A percentile compares a stretch with the other conserved stretches of the same genome.
Conservation (phyloP, 2,329 filamentous ascomycete species). For the Aspergillus alliaceus region DNA sequence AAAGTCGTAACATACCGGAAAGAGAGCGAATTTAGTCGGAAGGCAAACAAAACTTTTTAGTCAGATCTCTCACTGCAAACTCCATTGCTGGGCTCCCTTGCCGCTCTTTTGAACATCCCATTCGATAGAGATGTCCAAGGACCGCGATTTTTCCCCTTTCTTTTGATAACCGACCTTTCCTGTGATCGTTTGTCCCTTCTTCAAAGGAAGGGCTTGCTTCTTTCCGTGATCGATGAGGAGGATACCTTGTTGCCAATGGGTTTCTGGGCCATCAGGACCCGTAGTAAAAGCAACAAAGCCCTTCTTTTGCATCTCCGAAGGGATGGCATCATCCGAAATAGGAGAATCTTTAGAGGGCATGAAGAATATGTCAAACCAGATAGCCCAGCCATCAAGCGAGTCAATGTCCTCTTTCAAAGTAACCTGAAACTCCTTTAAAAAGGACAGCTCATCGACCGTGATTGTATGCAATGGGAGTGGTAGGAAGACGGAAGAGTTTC, state of each 20-base stretch:
- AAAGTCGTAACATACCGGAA: background rate
- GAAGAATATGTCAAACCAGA: conserved; percentile 97
- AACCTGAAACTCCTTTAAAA: conserved; percentile 67
- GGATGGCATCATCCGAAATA: conserved; percentile 57
- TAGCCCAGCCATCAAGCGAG: conserved; percentile 77
- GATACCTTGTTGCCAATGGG: conserved; percentile 88
- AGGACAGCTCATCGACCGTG: conserved; percentile 70
- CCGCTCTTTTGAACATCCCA: conserved; percentile 56
- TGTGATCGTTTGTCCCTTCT: conserved; percentile 58
- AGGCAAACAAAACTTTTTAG: conserved; percentile 2
- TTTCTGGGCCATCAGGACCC: conserved; percentile 71
- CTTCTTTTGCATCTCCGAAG: conserved; percentile 61
- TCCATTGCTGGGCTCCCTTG: conserved; percentile 44
- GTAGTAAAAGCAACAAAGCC: conserved; percentile 81
- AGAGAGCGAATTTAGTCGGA: background rate
- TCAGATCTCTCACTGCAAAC: conserved; percentile 32
- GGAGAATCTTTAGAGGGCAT: conserved; percentile 57
- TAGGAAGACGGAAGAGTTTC: conserved; percentile 64
- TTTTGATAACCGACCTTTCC: conserved; percentile 72
- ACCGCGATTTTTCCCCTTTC: conserved; percentile 67
- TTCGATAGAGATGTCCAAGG: conserved; percentile 62
- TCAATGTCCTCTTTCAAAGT: conserved; percentile 63
- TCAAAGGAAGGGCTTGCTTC: conserved; percentile 48
- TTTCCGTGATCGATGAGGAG: conserved; percentile 64
- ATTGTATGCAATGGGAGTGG: conserved; percentile 75